Conservation (phyloP, 345 rosid species). For the Durio zibethinus region DNA sequence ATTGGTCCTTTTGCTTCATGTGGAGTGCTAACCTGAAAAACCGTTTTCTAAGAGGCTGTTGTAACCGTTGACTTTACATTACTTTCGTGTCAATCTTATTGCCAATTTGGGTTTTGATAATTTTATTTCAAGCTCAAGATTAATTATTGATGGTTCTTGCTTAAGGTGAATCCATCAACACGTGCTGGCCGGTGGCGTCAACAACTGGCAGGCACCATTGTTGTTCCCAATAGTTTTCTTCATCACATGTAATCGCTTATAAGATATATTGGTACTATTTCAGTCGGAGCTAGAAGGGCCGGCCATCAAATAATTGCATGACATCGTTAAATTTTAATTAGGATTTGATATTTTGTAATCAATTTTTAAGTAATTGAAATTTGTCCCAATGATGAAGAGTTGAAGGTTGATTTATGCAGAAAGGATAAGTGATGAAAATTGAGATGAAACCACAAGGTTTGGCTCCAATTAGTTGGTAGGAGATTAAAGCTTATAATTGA, state of each 20-base stretch:
- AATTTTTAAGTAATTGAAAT: neutral
- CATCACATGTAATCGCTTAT: neutral
- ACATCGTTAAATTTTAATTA: too few relatives aligned
- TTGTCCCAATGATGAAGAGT: neutral
- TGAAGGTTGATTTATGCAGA: neutral
- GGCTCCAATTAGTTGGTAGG: neutral
- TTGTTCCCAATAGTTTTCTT: neutral
- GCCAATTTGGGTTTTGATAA: constrained; percentile 1
- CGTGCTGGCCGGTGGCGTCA: neutral
- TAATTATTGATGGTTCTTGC: neutral
- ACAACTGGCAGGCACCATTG: neutral
- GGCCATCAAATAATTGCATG: neutral
- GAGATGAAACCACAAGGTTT: neutral
- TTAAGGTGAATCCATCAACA: neutral
- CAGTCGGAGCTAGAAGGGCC: neutral
- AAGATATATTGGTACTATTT: neutral
- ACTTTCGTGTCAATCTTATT: neutral
- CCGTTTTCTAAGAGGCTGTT: neutral
- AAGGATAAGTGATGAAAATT: neutral
- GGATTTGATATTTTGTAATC: too few relatives aligned
- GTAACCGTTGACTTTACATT: constrained; percentile 8
- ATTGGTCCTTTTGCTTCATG: neutral
- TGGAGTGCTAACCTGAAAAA: constrained; percentile 11
- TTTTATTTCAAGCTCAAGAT: neutral
- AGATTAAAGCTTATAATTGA: neutral